Percentiles rank a stretch among this genome's conserved stretches.
These are phyloP conservation scores for Fallopia convolvulus DNA, from an alignment of 148 eudicot species.

Conservation along the genomic window DNA sequence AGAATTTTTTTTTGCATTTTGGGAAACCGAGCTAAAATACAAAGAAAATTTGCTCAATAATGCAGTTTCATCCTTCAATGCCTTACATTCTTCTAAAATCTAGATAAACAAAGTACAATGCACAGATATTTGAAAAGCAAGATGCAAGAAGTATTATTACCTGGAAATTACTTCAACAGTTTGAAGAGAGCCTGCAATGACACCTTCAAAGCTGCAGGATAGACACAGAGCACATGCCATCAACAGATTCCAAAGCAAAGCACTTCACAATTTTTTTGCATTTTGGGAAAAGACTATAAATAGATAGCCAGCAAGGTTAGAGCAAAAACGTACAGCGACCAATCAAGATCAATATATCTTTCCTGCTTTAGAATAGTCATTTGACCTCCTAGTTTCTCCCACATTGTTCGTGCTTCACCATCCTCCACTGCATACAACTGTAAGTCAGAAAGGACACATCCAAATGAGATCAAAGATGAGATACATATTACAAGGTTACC, in stretches of 20 bases:
- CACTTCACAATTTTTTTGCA: not conserved
- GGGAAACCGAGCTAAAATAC: too few species aligned
- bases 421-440: conserved; percentile 74
- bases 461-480: not conserved
- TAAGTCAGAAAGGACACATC: not conserved
- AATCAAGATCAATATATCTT: conserved; percentile 63
- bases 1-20: too few species aligned
- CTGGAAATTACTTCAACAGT: conserved; percentile 68
- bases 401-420: conserved; percentile 50
- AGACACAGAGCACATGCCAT: conserved; percentile 16
- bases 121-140: not conserved
- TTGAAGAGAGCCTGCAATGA: conserved; percentile 76
- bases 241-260: conserved; percentile 14
- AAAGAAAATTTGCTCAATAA: not conserved
- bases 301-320: conserved; percentile 21
- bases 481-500: not conserved
- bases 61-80: not conserved
- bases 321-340: conserved; percentile 79
- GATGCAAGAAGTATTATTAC: conserved; percentile 26
- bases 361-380: conserved; percentile 56
- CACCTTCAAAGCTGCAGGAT: conserved; percentile 77
- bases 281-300: conserved; percentile 13
- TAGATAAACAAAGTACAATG: not conserved
- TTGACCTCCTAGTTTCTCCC: conserved; percentile 77
- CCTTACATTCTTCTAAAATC: not conserved